Conservation (phyloP, 108 stramenopile species). For the Hondaea fermentalgiana region DNA sequence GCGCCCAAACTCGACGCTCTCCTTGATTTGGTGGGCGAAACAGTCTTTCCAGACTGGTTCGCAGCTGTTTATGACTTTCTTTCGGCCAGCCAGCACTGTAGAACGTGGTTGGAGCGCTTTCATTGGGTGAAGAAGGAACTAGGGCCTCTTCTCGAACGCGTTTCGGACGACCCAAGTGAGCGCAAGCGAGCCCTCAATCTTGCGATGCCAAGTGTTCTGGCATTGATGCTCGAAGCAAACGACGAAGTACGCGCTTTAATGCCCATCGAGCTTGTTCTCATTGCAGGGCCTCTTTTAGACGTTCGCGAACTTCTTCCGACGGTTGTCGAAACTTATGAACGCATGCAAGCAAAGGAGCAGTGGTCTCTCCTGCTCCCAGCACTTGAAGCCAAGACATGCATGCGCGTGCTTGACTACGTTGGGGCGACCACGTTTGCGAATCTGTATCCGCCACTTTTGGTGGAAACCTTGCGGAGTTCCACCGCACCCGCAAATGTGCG, state of each 20-base stretch:
- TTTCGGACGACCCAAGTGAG: not conserved
- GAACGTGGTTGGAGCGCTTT: not conserved
- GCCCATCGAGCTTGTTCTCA: not conserved
- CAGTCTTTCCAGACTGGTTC: not conserved
- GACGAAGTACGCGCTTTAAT: not conserved
- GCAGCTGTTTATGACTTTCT: not conserved
- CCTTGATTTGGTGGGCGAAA: not conserved
- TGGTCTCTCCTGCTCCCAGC: not conserved
- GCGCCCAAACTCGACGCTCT: not conserved
- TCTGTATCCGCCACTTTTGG: not conserved
- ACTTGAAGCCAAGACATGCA: not conserved
- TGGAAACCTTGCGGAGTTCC: not conserved
- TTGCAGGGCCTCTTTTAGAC: not conserved
- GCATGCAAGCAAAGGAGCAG: not conserved
- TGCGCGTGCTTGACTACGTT: not conserved
- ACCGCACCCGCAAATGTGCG: not conserved
- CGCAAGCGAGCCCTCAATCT: not conserved
- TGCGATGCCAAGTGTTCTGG: not conserved
- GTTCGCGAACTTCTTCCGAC: not conserved
- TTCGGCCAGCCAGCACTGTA: not conserved
- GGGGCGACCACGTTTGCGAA: not conserved
- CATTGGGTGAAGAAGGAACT: not conserved
- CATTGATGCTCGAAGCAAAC: not conserved
- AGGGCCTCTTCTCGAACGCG: not conserved
- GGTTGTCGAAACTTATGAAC: not conserved